Evolutionary conservation across 345 rosid species (phyloP).

Genomic region (Camelina sativa): DNA sequence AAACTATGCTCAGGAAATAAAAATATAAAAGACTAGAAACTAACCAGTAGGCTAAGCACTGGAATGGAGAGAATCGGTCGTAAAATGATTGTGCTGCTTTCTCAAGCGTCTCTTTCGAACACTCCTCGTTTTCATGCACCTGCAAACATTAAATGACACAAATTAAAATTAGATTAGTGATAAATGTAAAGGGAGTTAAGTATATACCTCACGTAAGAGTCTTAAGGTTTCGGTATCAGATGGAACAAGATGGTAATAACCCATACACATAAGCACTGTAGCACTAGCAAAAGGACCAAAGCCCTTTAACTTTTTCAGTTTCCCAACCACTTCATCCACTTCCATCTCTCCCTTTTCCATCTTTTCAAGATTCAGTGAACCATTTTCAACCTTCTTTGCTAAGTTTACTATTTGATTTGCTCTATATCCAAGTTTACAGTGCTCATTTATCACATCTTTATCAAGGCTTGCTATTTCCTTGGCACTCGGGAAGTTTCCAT

Average conservation of each 20-base stretch:
- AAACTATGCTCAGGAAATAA: not conserved
- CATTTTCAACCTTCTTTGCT: conserved; percentile 40
- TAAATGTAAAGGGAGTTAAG: not conserved
- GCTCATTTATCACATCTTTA: conserved; percentile 19
- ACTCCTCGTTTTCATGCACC: conserved; percentile 22
- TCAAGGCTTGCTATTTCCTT: conserved; percentile 47
- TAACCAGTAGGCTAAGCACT: conserved; percentile 32
- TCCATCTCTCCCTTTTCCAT: not conserved
- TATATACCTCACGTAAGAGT: conserved; percentile 49
- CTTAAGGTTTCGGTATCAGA: conserved; percentile 53
- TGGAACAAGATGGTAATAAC: conserved; percentile 55
- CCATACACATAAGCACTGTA: conserved; percentile 54
- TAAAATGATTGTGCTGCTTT: conserved; percentile 18
- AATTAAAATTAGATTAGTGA: not conserved
- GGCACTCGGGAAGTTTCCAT: conserved; percentile 52
- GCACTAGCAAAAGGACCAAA: conserved; percentile 52
- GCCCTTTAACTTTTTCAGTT: conserved; percentile 41
- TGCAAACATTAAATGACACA: not conserved
- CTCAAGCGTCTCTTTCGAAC: conserved; percentile 19
- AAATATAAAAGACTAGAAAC: not conserved
- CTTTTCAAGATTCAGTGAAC: conserved; percentile 39
- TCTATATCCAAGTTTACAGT: conserved; percentile 58
- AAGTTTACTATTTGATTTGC: conserved; percentile 39
- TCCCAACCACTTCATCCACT: not conserved
- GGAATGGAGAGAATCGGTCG: conserved; percentile 33